Evolutionary conservation across 257 asterid genomes (phyloP), one percentile per base, ranked within the genome.

Genomic region (Solanum bulbocastanum): DNA sequence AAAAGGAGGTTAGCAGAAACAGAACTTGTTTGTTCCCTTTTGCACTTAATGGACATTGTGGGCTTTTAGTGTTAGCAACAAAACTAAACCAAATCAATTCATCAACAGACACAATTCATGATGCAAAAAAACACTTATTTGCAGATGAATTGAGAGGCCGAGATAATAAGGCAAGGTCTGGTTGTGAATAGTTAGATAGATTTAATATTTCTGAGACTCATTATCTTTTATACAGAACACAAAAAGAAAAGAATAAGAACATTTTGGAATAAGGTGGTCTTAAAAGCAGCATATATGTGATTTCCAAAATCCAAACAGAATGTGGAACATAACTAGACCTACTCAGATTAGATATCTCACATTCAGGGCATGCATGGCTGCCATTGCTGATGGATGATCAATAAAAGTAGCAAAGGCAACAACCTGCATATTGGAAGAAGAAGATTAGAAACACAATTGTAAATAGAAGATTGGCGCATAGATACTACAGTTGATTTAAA

Each of bases 381-480:
- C 94, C 94, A 96, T 90, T 79, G 99, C 99, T 56, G 98, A 92
- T 89, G 90, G 99, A 90, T 93, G 99, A 93, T 95, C 94, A 36
- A 92, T 91, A 91, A 97, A 97, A 84, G 96, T 97, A 62, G 99
- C 99, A 93, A 96, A 97, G 39, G 99, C 99, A 88, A 96, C 99
- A 78, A 96, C 99, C 99, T 97, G 94, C 82, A 88, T 89, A 72
- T 81, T 66, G 36, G 49, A 46, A 39, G 58, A 46, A 88, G 35
- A 71, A 66, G 86, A 13, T 40, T 23, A 88, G 44, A 25, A 27
- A 79, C 32, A 7, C 49, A 18, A 82, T 20, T 16, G 86, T 10
- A 49, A 49, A 49, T 30, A 49, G 35, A 32, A n/a, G 86, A 46
- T 81, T 18, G 68, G 25, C 8, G 0, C 65, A 82, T 49, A 32